Evolutionary conservation across 1,284 basidiomycete genomes (phyloP), one percentile per base, ranked within the genome.

Genomic region (Fomes fomentarius): DNA sequence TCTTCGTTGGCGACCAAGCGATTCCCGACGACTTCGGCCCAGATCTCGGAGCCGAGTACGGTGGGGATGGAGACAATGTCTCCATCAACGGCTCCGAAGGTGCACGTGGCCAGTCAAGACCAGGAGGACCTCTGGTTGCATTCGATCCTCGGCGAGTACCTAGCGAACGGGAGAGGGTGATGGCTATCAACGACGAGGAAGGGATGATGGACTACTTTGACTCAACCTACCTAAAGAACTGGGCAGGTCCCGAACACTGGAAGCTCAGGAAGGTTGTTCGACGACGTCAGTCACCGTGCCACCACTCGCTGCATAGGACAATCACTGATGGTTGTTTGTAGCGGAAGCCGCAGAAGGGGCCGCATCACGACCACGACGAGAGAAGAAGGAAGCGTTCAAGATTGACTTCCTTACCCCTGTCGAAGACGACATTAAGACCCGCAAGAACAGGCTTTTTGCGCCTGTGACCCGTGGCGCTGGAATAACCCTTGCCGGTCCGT

Each of bases 161-260:
- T 7, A 87, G 86, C 57, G 85, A 89, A 52, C 79, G 86, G 3
- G 91, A 94, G 64, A 74, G 96, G 26, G 82, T 95, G 49, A 83
- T 97, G 79, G 91, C 91, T 0, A 91, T 96, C 84, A 84, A 85
- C 9, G 85, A 86, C 4, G 86, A 83, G n/a, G 64, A 83, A 76
- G 67, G 63, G 12, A 89, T 94, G 76, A 87, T 98, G 75, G 94
- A 96, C 66, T 98, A 97, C 73, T 98, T 99, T 70, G 96, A 99
- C 71, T 83, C 89, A 63, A 87, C 83, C 34, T 83, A 94, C 67
- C 80, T 89, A 67, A 97, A 94, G 79, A 96, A 95, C 64, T 99
- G 96, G 96, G 96, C 97, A 3, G 96, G 97, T 4, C 96, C 96
- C 10, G 94, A 98, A 70, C 97, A 99, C 71, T 99, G 96, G 96